Evolutionary conservation across 1,284 basidiomycete species (phyloP).

Genomic region (Malassezia equina): DNA sequence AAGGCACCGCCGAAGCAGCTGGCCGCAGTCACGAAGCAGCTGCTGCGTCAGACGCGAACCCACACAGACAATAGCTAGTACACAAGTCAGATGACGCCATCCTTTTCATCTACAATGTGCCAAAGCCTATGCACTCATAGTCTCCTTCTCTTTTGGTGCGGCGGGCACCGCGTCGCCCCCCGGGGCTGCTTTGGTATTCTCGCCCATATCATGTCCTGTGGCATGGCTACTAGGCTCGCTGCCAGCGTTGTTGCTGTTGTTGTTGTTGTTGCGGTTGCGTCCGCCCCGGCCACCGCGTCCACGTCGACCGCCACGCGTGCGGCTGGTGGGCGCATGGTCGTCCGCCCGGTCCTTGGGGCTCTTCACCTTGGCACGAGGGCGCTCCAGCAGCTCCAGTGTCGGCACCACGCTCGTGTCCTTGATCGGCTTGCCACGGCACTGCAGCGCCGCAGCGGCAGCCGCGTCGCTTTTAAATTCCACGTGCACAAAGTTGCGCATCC

Average conservation of each 20-base stretch:
- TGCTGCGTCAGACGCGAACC: constrained; percentile 6
- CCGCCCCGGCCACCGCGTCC: constrained; percentile 5
- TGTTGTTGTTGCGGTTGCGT: neutral
- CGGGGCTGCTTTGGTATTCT: neutral
- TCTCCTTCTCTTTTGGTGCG: neutral
- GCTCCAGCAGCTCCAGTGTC: constrained; percentile 14
- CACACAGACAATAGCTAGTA: neutral
- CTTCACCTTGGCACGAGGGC: neutral
- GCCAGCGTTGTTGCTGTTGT: neutral
- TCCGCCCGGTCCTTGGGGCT: constrained; percentile 3
- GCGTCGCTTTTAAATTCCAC: constrained; percentile 7
- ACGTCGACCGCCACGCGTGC: constrained; percentile 3
- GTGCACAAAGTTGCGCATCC: constrained; percentile 17
- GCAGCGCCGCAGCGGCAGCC: constrained; percentile 8
- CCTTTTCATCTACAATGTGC: neutral
- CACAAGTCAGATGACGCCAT: neutral
- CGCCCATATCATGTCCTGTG: neutral
- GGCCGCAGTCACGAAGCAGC: neutral
- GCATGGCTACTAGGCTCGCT: neutral
- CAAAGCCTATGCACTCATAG: neutral
- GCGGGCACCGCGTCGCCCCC: neutral
- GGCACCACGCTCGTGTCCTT: constrained; percentile 14
- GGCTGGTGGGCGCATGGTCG: neutral
- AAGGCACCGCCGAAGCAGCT: constrained; percentile 1
- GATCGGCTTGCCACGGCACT: constrained; percentile 14